phyloP scores from a whole-genome alignment of 2,329 filamentous ascomycete genomes.

The Fusarium sp. region DNA sequence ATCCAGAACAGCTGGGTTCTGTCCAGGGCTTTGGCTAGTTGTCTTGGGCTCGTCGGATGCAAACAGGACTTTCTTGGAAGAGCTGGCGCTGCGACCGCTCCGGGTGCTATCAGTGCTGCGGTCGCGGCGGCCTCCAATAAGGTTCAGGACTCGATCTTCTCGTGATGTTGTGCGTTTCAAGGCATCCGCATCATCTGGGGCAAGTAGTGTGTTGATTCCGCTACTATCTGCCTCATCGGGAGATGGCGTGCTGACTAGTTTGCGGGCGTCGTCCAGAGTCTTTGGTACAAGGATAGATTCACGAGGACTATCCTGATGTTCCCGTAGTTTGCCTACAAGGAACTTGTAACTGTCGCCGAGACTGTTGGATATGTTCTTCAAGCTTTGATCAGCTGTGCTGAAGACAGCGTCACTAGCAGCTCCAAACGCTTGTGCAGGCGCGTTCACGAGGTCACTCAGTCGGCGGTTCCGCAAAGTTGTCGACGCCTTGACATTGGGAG shows the following conservation, averaged over 20 bases:
- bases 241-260: conserved; percentile 80
- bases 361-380: conserved; percentile 91
- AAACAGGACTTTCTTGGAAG: conserved; percentile 66
- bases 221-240: conserved; percentile 70
- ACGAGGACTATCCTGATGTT: conserved; percentile 62
- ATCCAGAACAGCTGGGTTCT: conserved; percentile 72
- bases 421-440: conserved; percentile 81
- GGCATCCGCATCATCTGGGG: conserved; percentile 48
- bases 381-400: conserved; percentile 86
- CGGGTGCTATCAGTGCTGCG: conserved; percentile 78
- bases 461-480: conserved; percentile 73
- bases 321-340: conserved; percentile 85
- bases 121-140: conserved; percentile 79
- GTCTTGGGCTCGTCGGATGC: conserved; percentile 50
- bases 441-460: conserved; percentile 86
- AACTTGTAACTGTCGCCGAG: conserved; percentile 95
- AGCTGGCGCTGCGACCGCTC: conserved; percentile 70
- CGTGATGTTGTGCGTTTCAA: conserved; percentile 45
- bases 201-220: conserved; percentile 63
- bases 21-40: conserved; percentile 28
- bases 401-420: conserved; percentile 86
- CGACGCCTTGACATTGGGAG: conserved; percentile 56
- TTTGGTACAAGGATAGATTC: conserved; percentile 74
- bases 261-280: conserved; percentile 91
- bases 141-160: conserved; percentile 73